A percentile compares a stretch with the other conserved stretches of the same genome.
These are phyloP conservation scores for Picea glauca DNA, from an alignment of 75 land plant genomes.

Conservation along the genomic window DNA sequence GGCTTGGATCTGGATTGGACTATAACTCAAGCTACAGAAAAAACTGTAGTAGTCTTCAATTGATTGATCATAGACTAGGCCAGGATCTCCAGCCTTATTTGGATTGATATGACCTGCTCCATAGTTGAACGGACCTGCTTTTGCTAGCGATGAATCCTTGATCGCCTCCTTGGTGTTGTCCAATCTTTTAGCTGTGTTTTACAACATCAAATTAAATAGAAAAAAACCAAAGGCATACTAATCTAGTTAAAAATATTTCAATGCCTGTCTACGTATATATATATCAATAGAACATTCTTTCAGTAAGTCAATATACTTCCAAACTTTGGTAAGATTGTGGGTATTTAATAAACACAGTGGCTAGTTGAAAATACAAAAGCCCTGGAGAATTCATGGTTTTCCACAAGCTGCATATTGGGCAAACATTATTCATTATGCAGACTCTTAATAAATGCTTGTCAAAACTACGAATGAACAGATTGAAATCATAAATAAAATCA, in stretches of 20 bases:
- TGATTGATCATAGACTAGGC: conserved; percentile 48
- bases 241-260: not conserved
- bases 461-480: no score
- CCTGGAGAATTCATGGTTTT: no score
- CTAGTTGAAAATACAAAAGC: no score
- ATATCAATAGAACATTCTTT: no score
- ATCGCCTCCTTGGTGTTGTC: conserved; percentile 32
- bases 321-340: no score
- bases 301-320: no score
- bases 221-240: not conserved
- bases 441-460: no score
- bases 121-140: conserved; percentile 41
- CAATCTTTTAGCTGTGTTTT: conserved; percentile 25
- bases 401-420: no score
- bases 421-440: no score
- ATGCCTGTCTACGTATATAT: no score
- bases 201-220: not conserved
- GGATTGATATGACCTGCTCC: conserved; percentile 64
- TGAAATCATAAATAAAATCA: no score
- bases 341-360: no score
- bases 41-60: conserved; percentile 39
- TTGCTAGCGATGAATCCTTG: conserved; percentile 1
- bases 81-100: conserved; percentile 42
- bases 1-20: conserved; percentile 6
- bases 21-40: conserved; percentile 46